Conservation (phyloP, 208 protist genomes). For the Acanthamoeba sp. region DNA sequence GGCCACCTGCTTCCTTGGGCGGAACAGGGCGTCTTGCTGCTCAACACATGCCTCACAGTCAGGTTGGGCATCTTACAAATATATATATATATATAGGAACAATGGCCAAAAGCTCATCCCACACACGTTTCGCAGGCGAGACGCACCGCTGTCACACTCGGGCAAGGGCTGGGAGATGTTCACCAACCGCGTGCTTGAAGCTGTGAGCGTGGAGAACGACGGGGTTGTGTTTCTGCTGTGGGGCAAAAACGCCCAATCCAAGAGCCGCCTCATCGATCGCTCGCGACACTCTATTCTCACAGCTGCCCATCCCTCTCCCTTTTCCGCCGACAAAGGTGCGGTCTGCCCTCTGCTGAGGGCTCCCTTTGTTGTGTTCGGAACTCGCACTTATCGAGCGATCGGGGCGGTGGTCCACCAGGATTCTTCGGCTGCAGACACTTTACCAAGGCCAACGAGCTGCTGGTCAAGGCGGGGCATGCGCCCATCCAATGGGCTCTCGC, state of each 20-base stretch:
- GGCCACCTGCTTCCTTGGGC: conserved; percentile 38
- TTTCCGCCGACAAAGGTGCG: not conserved
- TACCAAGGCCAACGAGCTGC: conserved; percentile 56
- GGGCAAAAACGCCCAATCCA: conserved; percentile 5
- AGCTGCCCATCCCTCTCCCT: not conserved
- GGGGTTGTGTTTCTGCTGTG: conserved; percentile 71
- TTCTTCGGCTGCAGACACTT: conserved; percentile 59
- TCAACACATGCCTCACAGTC: conserved; percentile 68
- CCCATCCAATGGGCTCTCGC: not conserved
- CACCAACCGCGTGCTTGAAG: conserved; percentile 51
- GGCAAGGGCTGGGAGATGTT: conserved; percentile 65
- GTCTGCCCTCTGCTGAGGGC: too few relatives aligned
- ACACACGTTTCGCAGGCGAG: not conserved
- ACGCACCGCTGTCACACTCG: not conserved
- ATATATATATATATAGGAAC: too few relatives aligned
- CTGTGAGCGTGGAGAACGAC: not conserved
- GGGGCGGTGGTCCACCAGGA: not conserved
- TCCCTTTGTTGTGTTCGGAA: too few relatives aligned
- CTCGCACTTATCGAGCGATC: too few relatives aligned
- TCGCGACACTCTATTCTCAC: not conserved
- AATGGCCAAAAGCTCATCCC: too few relatives aligned
- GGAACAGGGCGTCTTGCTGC: conserved; percentile 63
- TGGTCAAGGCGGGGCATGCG: not conserved
- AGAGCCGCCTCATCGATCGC: not conserved
- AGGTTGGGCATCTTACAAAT: not conserved